Percentiles rank a stretch among this genome's conserved stretches.
phyloP scores from a whole-genome alignment of 2,329 filamentous ascomycete species.

The Verruconis gallopava region DNA sequence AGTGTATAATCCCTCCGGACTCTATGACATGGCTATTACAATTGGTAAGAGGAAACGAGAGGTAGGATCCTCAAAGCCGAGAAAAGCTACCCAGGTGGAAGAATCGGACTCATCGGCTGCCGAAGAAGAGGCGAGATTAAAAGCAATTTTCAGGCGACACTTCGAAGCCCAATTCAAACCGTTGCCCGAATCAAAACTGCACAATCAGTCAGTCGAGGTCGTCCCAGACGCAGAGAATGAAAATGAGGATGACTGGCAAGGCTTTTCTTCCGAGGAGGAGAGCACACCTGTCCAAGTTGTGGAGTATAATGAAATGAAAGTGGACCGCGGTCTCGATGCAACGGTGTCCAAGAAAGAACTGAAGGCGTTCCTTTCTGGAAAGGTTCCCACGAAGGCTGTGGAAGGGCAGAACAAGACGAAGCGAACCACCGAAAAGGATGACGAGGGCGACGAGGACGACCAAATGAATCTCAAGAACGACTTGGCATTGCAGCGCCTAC shows the following conservation, averaged over 20 bases:
- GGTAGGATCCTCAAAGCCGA: conserved; percentile 1
- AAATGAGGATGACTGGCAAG: conserved; percentile 43
- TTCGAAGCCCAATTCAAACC: conserved; percentile 86
- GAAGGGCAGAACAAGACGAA: conserved; percentile 14
- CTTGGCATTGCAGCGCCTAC: conserved; percentile 76
- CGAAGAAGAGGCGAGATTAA: conserved; percentile 41
- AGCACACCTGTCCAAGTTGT: conserved; percentile 30
- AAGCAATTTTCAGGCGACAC: conserved; percentile 66
- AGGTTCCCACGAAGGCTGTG: conserved; percentile 26
- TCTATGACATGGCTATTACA: conserved; percentile 29
- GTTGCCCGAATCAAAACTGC: conserved; percentile 32
- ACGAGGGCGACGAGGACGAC: conserved; percentile 46
- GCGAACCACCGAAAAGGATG: conserved; percentile 25
- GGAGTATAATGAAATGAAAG: conserved; percentile 24
- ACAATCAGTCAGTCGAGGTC: conserved; percentile 19
- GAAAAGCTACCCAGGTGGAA: conserved; percentile 9
- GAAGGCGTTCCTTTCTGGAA: conserved; percentile 55
- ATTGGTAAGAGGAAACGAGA: conserved; percentile 34
- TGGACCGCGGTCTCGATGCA: conserved; percentile 12
- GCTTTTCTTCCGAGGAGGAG: conserved; percentile 42
- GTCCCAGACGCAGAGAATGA: conserved; percentile 6
- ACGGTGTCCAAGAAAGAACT: conserved; percentile 43
- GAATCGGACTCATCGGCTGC: conserved; percentile 15
- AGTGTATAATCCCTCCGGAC: too few species aligned
- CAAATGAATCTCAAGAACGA: conserved; percentile 64